These are phyloP conservation scores for Apiospora marii DNA, from an alignment of 2,329 filamentous ascomycete genomes.

Conservation along the genomic window DNA sequence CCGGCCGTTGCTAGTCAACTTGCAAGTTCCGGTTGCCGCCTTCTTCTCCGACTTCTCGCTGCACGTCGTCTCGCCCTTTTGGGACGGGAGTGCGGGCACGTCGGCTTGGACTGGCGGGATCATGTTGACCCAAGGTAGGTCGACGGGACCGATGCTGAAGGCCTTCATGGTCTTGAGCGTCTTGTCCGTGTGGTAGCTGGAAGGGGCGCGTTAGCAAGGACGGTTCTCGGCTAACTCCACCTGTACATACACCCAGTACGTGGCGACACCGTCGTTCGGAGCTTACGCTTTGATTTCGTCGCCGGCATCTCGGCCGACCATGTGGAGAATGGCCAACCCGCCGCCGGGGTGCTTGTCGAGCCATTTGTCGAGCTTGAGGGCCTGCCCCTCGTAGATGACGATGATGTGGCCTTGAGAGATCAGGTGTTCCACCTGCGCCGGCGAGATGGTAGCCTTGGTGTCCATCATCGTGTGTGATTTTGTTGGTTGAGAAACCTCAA, in stretches of 20 bases:
- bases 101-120: conserved; percentile 66
- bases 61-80: conserved; percentile 22
- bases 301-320: conserved; percentile 66
- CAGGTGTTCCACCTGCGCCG: conserved; percentile 56
- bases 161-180: conserved; percentile 65
- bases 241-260: conserved; percentile 17
- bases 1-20: conserved; percentile 7
- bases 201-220: background rate
- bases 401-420: conserved; percentile 64
- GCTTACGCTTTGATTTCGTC: conserved; percentile 66
- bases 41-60: conserved; percentile 17
- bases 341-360: conserved; percentile 67
- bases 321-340: conserved; percentile 65
- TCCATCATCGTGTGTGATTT: conserved; percentile 23
- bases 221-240: background rate
- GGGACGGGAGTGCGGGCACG: conserved; percentile 42
- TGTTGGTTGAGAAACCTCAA: background rate
- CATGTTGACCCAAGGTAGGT: conserved; percentile 63
- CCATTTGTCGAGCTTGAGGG: conserved; percentile 65
- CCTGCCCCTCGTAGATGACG: conserved; percentile 62
- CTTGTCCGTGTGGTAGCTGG: conserved; percentile 63
- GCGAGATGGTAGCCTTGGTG: conserved; percentile 53
- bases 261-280: background rate
- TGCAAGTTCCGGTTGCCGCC: background rate
- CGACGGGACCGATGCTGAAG: conserved; percentile 66